Evolutionary conservation across 345 rosid species (phyloP).

Genomic region (Microcos paniculata): DNA sequence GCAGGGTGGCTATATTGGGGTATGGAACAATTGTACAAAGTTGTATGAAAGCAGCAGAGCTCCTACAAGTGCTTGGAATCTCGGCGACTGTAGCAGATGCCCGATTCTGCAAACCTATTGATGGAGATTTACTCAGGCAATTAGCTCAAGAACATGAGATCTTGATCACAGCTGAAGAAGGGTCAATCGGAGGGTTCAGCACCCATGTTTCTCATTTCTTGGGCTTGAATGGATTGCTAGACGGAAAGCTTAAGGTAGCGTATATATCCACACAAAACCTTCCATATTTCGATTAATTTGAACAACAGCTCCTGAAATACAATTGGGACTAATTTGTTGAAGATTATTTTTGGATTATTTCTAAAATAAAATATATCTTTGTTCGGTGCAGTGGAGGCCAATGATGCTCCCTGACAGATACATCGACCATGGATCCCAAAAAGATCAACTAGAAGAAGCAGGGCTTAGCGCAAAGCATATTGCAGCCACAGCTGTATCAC

Average conservation of each 20-base stretch:
- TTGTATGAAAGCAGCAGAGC: conserved; percentile 40
- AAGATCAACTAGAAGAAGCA: conserved; percentile 41
- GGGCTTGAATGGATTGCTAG: conserved; percentile 40
- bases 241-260: conserved; percentile 46
- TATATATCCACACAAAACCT: no score
- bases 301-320: not conserved
- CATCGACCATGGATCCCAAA: conserved; percentile 51
- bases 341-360: not conserved
- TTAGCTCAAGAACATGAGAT: conserved; percentile 40
- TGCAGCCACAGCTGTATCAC: conserved; percentile 35
- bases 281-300: not conserved
- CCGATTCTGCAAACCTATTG: conserved; percentile 50
- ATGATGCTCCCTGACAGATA: conserved; percentile 51
- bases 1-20: conserved; percentile 44
- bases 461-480: conserved; percentile 44
- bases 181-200: conserved; percentile 52
- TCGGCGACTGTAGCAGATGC: conserved; percentile 50
- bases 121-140: conserved; percentile 34
- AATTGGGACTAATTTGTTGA: not conserved
- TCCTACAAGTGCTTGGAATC: conserved; percentile 27
- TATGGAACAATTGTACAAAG: conserved; percentile 43
- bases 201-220: conserved; percentile 49
- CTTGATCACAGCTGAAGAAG: conserved; percentile 51
- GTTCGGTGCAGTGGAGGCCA: conserved; percentile 46
- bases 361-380: not conserved